phyloP scores from a whole-genome alignment of 2,329 filamentous ascomycete genomes.

The Aspergillus sp. region DNA sequence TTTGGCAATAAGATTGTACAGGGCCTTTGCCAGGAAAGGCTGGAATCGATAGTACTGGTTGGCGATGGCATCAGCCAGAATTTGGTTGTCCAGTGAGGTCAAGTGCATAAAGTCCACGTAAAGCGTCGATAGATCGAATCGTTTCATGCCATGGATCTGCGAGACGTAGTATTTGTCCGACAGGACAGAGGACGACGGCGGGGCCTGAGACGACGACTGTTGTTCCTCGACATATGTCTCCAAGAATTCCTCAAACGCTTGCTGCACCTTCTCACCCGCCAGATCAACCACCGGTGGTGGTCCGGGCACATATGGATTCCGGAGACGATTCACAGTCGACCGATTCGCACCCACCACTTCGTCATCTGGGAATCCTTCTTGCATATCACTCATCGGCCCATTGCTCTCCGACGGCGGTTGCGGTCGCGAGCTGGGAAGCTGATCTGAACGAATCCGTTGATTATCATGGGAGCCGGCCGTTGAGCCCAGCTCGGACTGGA shows the following conservation, averaged over 20 bases:
- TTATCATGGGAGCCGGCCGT: slow-evolving; percentile 23
- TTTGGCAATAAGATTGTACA: slow-evolving; percentile 90
- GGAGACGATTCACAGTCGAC: slow-evolving; percentile 41
- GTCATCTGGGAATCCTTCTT: slow-evolving; percentile 52
- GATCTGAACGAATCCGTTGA: slow-evolving; percentile 27
- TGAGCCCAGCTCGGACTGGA: slow-evolving; percentile 36
- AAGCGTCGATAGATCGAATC: slow-evolving; percentile 56
- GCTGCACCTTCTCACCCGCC: slow-evolving; percentile 54
- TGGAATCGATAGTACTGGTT: slow-evolving; percentile 91
- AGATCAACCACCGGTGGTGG: slow-evolving; percentile 53
- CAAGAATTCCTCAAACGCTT: slow-evolving; percentile 56
- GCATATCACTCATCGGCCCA: slow-evolving; percentile 46
- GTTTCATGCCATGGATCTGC: slow-evolving; percentile 55
- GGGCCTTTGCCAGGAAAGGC: slow-evolving; percentile 76
- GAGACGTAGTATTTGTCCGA: slow-evolving; percentile 60
- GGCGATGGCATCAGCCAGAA: slow-evolving; percentile 76
- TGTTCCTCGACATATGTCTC: slow-evolving; percentile 51
- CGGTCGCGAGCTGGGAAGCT: slow-evolving; percentile 48
- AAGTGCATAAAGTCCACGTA: slow-evolving; percentile 71
- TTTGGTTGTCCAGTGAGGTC: slow-evolving; percentile 64
- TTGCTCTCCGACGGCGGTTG: slow-evolving; percentile 44
- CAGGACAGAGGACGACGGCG: slow-evolving; percentile 47
- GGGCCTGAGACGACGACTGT: slow-evolving; percentile 42
- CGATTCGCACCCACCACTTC: slow-evolving; percentile 50
- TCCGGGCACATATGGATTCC: slow-evolving; percentile 44